A percentile compares a stretch with the other conserved stretches of the same genome.
These are phyloP conservation scores for Venturia pyrina DNA, from an alignment of 2,329 filamentous ascomycete species.

Conservation along the genomic window DNA sequence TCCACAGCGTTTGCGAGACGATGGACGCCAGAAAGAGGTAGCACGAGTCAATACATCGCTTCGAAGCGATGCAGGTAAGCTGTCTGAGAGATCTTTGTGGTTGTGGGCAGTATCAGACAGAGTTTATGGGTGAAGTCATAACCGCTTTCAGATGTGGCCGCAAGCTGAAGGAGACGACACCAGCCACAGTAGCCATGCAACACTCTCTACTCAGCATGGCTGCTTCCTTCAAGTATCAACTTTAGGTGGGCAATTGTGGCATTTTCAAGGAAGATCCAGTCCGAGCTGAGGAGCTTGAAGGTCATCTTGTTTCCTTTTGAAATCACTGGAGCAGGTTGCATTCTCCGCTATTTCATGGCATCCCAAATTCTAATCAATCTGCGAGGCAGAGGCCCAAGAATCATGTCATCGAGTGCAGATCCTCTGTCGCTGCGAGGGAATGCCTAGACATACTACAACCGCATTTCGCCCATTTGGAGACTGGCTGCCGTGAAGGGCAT, in stretches of 20 bases:
- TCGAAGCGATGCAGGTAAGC: not conserved
- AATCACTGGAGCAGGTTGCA: not conserved
- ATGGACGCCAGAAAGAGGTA: not conserved
- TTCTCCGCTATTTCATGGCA: not conserved
- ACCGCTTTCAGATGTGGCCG: not conserved
- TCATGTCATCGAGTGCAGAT: not conserved
- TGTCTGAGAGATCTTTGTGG: not conserved
- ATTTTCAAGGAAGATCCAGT: not conserved
- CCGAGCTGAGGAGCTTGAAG: not conserved
- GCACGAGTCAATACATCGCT: not conserved
- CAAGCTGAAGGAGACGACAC: not conserved
- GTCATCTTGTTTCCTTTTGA: not conserved
- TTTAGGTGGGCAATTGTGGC: not conserved
- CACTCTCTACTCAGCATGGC: not conserved
- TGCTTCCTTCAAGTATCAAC: not conserved
- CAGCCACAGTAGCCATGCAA: not conserved
- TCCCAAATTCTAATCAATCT: not conserved
- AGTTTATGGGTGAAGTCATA: not conserved
- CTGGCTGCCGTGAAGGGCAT: not conserved
- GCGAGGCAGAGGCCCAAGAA: not conserved
- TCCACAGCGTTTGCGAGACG: not conserved
- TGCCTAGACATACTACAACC: not conserved
- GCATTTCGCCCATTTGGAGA: not conserved
- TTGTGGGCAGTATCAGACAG: not conserved
- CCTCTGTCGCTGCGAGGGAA: not conserved